Conservation (phyloP, 2,329 filamentous ascomycete genomes). For the Lecanicillium sp. region DNA sequence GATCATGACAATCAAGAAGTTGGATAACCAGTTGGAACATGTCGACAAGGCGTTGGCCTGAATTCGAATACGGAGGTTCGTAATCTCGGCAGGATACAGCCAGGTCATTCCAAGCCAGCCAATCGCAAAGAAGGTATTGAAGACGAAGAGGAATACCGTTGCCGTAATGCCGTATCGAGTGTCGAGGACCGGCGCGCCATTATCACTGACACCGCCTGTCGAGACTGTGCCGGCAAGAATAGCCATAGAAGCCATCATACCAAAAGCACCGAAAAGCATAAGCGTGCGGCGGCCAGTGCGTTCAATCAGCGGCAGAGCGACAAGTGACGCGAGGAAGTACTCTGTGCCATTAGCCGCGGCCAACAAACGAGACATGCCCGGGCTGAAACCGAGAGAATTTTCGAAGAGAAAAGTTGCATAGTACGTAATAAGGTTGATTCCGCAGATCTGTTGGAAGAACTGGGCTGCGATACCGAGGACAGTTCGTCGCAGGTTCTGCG, state of each 20-base stretch:
- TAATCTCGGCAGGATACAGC: conserved; percentile 56
- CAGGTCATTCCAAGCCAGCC: conserved; percentile 54
- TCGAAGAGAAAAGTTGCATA: conserved; percentile 26
- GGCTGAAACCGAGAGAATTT: conserved; percentile 36
- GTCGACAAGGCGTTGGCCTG: conserved; percentile 58
- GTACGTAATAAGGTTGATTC: conserved; percentile 43
- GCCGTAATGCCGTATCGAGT: conserved; percentile 21
- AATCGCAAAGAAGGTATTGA: conserved; percentile 52
- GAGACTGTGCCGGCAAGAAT: conserved; percentile 32
- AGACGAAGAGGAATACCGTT: conserved; percentile 50
- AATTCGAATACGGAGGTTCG: conserved; percentile 50
- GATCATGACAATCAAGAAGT: conserved; percentile 61
- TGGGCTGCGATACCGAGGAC: conserved; percentile 38
- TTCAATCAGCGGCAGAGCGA: conserved; percentile 35
- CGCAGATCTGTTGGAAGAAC: conserved; percentile 40
- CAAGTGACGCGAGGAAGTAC: conserved; percentile 30
- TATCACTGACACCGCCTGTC: conserved; percentile 20
- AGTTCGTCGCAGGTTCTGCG: conserved; percentile 32
- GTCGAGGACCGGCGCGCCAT: conserved; percentile 18
- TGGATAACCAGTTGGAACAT: conserved; percentile 52
- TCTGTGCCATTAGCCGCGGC: conserved; percentile 45
- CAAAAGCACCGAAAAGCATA: conserved; percentile 56
- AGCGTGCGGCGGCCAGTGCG: conserved; percentile 51
- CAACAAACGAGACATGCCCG: conserved; percentile 41
- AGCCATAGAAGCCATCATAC: conserved; percentile 59